phyloP scores from a whole-genome alignment of 257 asterid species.

The Misopates orontium region DNA sequence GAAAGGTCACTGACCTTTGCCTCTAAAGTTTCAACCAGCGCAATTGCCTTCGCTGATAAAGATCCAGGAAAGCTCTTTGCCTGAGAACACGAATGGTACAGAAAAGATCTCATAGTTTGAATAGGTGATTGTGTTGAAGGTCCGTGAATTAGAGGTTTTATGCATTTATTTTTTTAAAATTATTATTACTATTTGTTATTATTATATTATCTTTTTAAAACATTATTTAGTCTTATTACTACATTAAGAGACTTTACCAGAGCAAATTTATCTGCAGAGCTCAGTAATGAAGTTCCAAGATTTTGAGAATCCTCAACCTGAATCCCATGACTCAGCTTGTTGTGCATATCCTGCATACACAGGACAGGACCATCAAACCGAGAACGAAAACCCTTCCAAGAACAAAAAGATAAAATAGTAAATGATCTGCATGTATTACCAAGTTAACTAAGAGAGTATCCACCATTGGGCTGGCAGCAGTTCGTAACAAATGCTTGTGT shows the following conservation, averaged over 20 bases:
- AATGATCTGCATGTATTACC: conserved; percentile 48
- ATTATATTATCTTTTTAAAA: no score
- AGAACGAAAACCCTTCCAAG: conserved; percentile 21
- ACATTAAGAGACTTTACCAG: conserved; percentile 46
- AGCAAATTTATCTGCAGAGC: conserved; percentile 68
- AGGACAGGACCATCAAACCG: conserved; percentile 25
- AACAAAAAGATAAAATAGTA: conserved; percentile 15
- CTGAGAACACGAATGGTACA: conserved; percentile 38
- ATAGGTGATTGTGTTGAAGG: no score
- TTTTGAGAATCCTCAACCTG: conserved; percentile 67
- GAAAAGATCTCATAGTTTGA: conserved; percentile 20
- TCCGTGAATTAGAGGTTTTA: no score
- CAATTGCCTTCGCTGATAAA: conserved; percentile 62
- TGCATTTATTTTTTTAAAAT: no score
- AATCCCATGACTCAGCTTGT: conserved; percentile 74
- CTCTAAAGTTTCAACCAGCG: conserved; percentile 73
- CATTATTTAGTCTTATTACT: neutral
- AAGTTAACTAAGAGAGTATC: conserved; percentile 72
- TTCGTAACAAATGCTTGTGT: conserved; percentile 89
- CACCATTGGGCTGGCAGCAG: conserved; percentile 71
- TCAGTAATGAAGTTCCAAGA: conserved; percentile 49
- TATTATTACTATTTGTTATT: no score
- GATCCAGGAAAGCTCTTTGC: conserved; percentile 73
- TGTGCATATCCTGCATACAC: conserved; percentile 63
- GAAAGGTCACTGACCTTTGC: conserved; percentile 69